phyloP scores from a whole-genome alignment of 352 stramenopile species.

The Aphanomyces euteiches region DNA sequence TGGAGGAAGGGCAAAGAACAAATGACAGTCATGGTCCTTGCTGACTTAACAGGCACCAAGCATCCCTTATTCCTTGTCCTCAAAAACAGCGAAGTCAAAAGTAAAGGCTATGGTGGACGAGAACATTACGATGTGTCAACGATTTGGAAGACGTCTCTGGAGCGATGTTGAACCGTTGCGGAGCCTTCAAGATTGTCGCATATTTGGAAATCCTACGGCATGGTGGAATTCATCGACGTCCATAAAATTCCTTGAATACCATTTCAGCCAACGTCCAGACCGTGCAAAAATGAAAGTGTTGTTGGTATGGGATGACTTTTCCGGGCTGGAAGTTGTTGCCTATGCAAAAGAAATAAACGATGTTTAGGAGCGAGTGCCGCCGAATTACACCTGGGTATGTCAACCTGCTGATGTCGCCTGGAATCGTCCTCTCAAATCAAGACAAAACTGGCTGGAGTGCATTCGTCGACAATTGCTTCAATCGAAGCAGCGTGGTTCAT shows the following conservation, averaged over 20 bases:
- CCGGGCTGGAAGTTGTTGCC: constrained; percentile 24
- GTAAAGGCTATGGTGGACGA: background rate
- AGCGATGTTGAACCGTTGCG: background rate
- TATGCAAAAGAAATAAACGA: constrained; percentile 32
- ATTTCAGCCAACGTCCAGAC: background rate
- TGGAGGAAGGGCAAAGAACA: background rate
- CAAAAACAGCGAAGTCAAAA: background rate
- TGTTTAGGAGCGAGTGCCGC: constrained; percentile 29
- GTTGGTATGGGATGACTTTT: constrained; percentile 36
- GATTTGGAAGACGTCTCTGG: background rate
- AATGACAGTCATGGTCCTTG: background rate
- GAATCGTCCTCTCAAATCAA: background rate
- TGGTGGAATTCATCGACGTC: background rate
- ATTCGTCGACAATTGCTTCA: background rate
- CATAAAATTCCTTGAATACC: background rate
- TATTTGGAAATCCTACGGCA: background rate
- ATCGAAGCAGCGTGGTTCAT: background rate
- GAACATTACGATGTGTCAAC: background rate
- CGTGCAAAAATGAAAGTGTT: constrained; percentile 21
- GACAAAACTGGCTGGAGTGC: background rate
- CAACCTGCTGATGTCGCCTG: constrained; percentile 23
- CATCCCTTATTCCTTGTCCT: constrained; percentile 1
- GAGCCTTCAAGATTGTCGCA: background rate
- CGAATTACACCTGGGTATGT: background rate
- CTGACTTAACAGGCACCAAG: background rate